phyloP scores from a whole-genome alignment of 805 yeast genomes.

The Hanseniaspora lachancei region DNA sequence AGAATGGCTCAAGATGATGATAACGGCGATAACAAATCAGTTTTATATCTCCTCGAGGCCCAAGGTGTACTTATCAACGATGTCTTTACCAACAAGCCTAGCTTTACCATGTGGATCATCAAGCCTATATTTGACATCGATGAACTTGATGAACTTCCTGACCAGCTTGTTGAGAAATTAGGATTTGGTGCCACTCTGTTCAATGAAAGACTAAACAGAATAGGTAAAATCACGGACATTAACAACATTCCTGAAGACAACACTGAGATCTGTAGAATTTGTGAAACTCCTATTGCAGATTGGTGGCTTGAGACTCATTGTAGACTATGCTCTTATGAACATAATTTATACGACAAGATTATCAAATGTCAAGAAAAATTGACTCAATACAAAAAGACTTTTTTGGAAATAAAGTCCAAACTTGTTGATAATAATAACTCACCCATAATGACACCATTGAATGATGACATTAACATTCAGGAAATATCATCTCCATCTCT shows the following conservation, averaged over 20 bases:
- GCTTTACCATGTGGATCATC: constrained; percentile 87
- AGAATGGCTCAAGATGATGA: background rate
- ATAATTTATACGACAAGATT: constrained; percentile 64
- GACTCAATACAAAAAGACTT: constrained; percentile 46
- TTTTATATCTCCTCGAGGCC: constrained; percentile 59
- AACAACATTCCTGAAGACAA: constrained; percentile 64
- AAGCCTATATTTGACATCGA: constrained; percentile 60
- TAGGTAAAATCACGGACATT: constrained; percentile 55
- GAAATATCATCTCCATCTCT: background rate
- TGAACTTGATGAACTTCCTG: constrained; percentile 54
- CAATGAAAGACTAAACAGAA: constrained; percentile 52
- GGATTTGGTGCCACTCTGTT: constrained; percentile 86
- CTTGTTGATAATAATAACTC: background rate
- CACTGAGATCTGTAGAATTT: constrained; percentile 73
- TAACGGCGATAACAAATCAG: background rate
- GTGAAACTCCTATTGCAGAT: constrained; percentile 80
- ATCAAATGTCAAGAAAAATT: constrained; percentile 45
- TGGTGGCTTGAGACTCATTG: constrained; percentile 95
- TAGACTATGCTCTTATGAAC: constrained; percentile 75
- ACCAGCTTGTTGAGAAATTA: constrained; percentile 51
- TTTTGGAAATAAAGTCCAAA: constrained; percentile 29
- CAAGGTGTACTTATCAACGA: constrained; percentile 80
- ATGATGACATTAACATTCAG: background rate
- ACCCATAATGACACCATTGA: background rate
- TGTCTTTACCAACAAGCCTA: constrained; percentile 40